Evolutionary conservation across 768 basidiomycete species (phyloP).

Genomic region (Megacollybia marginata): DNA sequence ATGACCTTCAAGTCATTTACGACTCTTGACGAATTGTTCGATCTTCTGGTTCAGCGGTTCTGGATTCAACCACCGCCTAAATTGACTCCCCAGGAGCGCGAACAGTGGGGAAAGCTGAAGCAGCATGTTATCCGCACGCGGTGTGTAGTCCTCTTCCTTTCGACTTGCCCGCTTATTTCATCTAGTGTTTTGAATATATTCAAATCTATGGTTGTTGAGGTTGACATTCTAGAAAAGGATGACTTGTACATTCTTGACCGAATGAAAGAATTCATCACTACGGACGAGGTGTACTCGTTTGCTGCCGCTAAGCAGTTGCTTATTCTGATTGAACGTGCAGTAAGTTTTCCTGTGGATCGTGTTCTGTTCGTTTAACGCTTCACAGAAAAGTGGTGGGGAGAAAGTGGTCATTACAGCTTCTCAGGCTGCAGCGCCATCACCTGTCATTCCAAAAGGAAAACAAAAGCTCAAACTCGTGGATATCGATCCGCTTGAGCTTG

Average conservation of each 20-base stretch:
- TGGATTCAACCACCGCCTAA: conserved; percentile 67
- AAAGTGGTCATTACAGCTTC: conserved; percentile 47
- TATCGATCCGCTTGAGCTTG: conserved; percentile 83
- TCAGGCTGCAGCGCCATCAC: conserved; percentile 58
- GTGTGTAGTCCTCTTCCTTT: conserved; percentile 34
- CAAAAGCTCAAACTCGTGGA: conserved; percentile 79
- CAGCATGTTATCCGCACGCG: conserved; percentile 82
- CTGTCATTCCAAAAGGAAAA: conserved; percentile 64
- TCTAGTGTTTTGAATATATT: conserved; percentile 83
- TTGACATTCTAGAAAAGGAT: conserved; percentile 79
- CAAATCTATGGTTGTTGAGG: conserved; percentile 82
- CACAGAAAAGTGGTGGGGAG: conserved; percentile 46
- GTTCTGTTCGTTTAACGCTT: conserved; percentile 3
- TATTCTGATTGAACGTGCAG: conserved; percentile 70
- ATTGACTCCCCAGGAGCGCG: conserved; percentile 50
- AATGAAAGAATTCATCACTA: conserved; percentile 74
- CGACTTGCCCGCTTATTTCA: conserved; percentile 1
- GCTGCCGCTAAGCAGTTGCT: conserved; percentile 72
- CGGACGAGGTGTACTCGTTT: conserved; percentile 54
- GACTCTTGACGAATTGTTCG: conserved; percentile 72
- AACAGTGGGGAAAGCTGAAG: conserved; percentile 81
- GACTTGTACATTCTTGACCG: conserved; percentile 75
- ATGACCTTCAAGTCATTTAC: conserved; percentile 97
- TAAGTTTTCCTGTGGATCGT: conserved; percentile 31
- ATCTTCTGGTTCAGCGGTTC: conserved; percentile 76